Percentiles rank a stretch among this genome's conserved stretches.
phyloP scores from a whole-genome alignment of 208 protist genomes.

The Giardia muris region DNA sequence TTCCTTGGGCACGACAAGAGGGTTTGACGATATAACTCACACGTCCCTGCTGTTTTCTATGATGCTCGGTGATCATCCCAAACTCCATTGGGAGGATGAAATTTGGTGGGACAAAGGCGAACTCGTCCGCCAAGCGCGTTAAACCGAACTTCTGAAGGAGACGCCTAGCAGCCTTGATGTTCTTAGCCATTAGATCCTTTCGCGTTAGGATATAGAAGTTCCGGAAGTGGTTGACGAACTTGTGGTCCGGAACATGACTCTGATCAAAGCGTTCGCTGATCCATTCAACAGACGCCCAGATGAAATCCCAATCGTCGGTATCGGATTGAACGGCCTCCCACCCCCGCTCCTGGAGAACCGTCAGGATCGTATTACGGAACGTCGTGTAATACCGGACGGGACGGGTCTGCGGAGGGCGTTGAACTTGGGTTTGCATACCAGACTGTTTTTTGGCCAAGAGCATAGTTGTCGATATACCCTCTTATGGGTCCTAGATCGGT shows the following conservation, averaged over 20 bases:
- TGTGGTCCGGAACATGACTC: background rate
- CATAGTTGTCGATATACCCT: background rate
- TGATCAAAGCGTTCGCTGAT: constrained; percentile 1
- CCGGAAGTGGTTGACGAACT: constrained; percentile 33
- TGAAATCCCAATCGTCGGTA: background rate
- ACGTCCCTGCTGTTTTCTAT: constrained; percentile 56
- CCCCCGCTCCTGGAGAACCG: background rate
- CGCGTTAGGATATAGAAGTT: constrained; percentile 44
- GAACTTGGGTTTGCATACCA: background rate
- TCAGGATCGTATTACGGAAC: background rate
- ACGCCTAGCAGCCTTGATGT: constrained; percentile 63
- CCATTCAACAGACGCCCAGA: constrained; percentile 1
- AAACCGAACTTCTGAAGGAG: constrained; percentile 47
- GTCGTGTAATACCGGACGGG: background rate
- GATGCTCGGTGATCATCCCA: constrained; percentile 68
- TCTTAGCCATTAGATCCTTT: constrained; percentile 67
- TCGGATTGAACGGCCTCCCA: background rate
- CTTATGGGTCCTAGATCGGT: background rate
- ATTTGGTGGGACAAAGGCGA: constrained; percentile 68
- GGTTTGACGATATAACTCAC: constrained; percentile 84
- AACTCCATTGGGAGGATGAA: constrained; percentile 61
- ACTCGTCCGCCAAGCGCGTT: constrained; percentile 47
- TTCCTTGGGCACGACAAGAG: constrained; percentile 71
- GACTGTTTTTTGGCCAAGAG: background rate
- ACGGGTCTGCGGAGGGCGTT: background rate